A percentile compares a stretch with the other conserved stretches of the same genome.
These are phyloP conservation scores for Sindora glabra DNA, from an alignment of 306 rosid species.

Conservation along the genomic window DNA sequence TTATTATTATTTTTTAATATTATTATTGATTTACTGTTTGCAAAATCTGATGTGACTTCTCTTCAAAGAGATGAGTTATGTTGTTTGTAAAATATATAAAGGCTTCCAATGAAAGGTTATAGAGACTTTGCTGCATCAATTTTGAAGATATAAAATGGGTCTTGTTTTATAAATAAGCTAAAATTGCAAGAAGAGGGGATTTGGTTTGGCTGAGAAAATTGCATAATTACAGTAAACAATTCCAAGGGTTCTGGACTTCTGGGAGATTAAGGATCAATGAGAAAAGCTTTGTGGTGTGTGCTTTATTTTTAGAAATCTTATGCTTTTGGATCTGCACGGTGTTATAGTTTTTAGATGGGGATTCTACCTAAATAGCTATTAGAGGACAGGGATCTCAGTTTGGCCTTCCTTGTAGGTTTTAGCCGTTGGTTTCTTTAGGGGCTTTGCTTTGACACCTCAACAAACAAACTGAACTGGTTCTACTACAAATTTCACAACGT, in stretches of 20 bases:
- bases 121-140: background rate
- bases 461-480: too few relatives aligned
- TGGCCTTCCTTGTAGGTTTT: background rate
- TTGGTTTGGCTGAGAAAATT: background rate
- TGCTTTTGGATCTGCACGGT: background rate
- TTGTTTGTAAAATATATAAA: background rate
- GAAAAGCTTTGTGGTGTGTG: too few relatives aligned
- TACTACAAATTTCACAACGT: too few relatives aligned
- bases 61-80: background rate
- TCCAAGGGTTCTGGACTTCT: slow-evolving; percentile 1
- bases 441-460: too few relatives aligned
- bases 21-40: too few relatives aligned
- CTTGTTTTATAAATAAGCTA: background rate
- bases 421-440: background rate
- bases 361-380: background rate
- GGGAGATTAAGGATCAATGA: background rate
- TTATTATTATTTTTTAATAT: too few relatives aligned
- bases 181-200: background rate
- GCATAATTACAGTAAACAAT: background rate
- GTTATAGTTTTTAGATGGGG: background rate
- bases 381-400: background rate
- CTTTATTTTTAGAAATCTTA: background rate
- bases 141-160: background rate
- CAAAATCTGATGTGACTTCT: background rate
- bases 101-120: background rate